Evolutionary conservation across 108 stramenopile genomes (phyloP), one percentile per base, ranked within the genome.

Genomic region (Skeletonema marinoi): DNA sequence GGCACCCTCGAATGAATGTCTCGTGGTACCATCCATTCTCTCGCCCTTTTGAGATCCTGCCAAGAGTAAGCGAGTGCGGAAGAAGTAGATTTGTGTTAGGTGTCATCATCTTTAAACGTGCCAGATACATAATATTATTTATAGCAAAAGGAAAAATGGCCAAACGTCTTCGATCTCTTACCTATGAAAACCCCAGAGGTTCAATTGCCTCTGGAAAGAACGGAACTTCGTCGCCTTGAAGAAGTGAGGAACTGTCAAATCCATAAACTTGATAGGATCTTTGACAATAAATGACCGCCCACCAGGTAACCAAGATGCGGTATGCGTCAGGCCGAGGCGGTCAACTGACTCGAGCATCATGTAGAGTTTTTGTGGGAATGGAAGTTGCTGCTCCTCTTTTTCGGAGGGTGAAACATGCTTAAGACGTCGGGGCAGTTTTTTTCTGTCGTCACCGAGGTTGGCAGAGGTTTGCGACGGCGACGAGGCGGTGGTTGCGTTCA

Each of bases 201-300:
- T 51, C n/a, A 67, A 51, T 17, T 67, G 66, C 11, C 66, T 29
- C 25, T 46, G 41, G 48, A 67, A 67, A 38, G 48, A 54, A 38
- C 58, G 54, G 48, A 59, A 67, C 16, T 59, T 67, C 14, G 66
- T 67, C n/a, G 66, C 44, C 16, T 51, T 59, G 66, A 67, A 67
- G 66, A 59, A 67, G 12, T 54, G 66, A 12, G 48, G 66, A 29
- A 54, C 54, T 29, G 5, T 4, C 42, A 16, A 44, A 44, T 14
- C 42, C 42, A 44, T 44, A 16, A 44, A 44, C 42, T 44, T 16
- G 42, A 4, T 16, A 44, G 42, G 42, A 44, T 44, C 42, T 16
- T 44, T 44, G 1, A 44, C 42, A 3, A 9, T 12, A 44, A 44
- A 44, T 44, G 42, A 44, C 14, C 42, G 42, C 14, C 42, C 42